Base-by-base conservation (phyloP, 2,329 filamentous ascomycete genomes). In the Colletotrichum gigasporum region DNA sequence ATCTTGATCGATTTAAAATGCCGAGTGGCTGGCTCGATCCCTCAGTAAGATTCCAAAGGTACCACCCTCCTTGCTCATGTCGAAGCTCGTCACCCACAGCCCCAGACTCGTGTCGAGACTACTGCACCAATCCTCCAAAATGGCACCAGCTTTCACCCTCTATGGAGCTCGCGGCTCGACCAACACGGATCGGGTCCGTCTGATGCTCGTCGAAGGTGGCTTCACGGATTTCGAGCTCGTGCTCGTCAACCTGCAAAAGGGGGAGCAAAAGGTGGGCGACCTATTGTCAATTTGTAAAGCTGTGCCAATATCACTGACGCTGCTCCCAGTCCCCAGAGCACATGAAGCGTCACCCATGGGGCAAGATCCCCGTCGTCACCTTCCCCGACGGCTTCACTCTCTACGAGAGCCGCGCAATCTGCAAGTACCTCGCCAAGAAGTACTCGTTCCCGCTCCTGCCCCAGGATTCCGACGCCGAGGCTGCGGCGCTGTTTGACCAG, bases 351-450 rank as follows among this genome's bases (percentile, higher is more conserved):
- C 76, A 82, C 68, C 79, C 78, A 2, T 80, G 76, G 75, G 79
- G 78, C 20, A 80, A 80, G 71, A 68, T 80, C 28, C 79, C 79
- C 37, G 71, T 68, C n/a, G 64, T 82, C 42, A 71, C 69, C 48
- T 79, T 76, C 66, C 68, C 78, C 11, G 72, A 76, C 4, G 78
- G 78, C 0, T 81, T 82, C 70, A 80, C 74, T 51, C 75, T 83
- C 57, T 80, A 80, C 68, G 80, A 83, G 70, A 81, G 78, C 69
- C 80, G 80, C 34, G 76, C 78, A 52, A 83, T 83, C 69, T 81
- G 77, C 78, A 79, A 79, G 70, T 81, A 82, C 69, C 76, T 83
- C 61, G 71, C 79, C 10, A 76, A 24, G 30, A 82, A 80, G 68
- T 83, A 82, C 73, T 76, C 72, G n/a, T 78, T 82, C 63, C 77